phyloP scores from a whole-genome alignment of 495 filamentous ascomycete genomes.

The Tuber borchii region DNA sequence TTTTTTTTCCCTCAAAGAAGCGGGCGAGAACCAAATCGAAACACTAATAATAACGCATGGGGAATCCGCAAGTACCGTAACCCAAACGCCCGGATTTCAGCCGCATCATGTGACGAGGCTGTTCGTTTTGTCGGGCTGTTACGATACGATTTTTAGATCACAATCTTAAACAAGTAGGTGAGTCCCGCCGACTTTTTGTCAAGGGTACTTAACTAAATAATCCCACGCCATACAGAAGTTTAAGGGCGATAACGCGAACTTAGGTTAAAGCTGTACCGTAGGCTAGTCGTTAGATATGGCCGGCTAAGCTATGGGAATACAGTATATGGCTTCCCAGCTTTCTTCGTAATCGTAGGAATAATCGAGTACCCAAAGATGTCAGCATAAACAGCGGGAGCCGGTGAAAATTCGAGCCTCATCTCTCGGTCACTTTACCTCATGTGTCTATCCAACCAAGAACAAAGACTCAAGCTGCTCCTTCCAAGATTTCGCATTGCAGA shows the following conservation, averaged over 20 bases:
- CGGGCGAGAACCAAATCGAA: too few species aligned
- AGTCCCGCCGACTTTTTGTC: not conserved
- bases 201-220: not conserved
- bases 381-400: not conserved
- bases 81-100: not conserved
- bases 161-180: not conserved
- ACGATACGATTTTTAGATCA: not conserved
- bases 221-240: not conserved
- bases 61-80: not conserved
- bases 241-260: not conserved
- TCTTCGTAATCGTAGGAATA: not conserved
- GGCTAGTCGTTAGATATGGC: not conserved
- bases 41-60: not conserved
- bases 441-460: not conserved
- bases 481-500: not conserved
- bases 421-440: not conserved
- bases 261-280: not conserved
- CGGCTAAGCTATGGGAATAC: not conserved
- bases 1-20: not conserved
- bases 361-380: not conserved
- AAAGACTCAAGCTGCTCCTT: not conserved
- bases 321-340: not conserved
- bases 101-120: not conserved
- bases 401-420: not conserved
- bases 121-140: not conserved